Percentiles rank a stretch among this genome's conserved stretches.
phyloP scores from a whole-genome alignment of 768 basidiomycete genomes.

The Coprinopsis cinerea region DNA sequence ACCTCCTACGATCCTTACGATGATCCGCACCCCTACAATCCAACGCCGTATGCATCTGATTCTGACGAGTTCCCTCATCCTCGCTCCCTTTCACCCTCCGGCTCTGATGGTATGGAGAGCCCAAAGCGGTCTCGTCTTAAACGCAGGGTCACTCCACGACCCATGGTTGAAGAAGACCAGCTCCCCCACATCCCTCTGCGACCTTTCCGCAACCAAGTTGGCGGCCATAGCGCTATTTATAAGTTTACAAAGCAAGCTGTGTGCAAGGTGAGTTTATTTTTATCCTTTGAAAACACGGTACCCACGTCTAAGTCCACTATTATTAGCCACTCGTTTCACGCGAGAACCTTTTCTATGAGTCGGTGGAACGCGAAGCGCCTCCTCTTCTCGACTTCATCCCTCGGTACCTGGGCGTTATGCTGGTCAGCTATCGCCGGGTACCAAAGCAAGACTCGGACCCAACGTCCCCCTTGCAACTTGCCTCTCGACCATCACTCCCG shows the following conservation, averaged over 20 bases:
- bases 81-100: conserved; percentile 6
- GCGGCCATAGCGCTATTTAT: conserved; percentile 95
- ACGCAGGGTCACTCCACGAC: conserved; percentile 20
- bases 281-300: conserved; percentile 13
- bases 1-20: conserved; percentile 28
- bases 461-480: conserved; percentile 20
- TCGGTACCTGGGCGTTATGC: conserved; percentile 98
- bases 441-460: conserved; percentile 29
- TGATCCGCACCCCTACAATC: not conserved
- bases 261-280: conserved; percentile 74
- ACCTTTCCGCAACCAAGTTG: conserved; percentile 97
- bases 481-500: conserved; percentile 20
- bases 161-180: conserved; percentile 38
- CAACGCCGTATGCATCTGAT: conserved; percentile 5
- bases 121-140: not conserved
- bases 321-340: conserved; percentile 88
- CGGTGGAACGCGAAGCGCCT: conserved; percentile 90
- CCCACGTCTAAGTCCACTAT: conserved; percentile 19
- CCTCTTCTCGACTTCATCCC: conserved; percentile 92
- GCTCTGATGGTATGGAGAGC: not conserved
- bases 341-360: conserved; percentile 97
- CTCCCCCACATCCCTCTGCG: conserved; percentile 87
- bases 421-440: conserved; percentile 90
- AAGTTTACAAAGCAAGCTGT: conserved; percentile 97
- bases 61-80: conserved; percentile 4